phyloP scores from a whole-genome alignment of 164 flowering plant species.

The Vitis rotundifolia region DNA sequence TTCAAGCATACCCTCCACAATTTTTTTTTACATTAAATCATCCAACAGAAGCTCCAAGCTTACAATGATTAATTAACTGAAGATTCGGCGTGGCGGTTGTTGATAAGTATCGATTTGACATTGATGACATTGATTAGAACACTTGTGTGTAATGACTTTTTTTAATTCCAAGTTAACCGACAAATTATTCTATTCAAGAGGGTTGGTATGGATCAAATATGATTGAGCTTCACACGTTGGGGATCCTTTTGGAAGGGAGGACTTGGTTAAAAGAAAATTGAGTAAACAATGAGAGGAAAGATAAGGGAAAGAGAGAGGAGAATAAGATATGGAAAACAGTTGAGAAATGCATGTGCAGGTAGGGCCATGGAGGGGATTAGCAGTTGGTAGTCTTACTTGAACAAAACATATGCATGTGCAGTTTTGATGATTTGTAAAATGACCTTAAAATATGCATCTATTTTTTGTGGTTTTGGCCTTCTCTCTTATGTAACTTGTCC shows the following conservation, averaged over 20 bases:
- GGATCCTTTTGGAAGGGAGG: neutral
- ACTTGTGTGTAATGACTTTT: too few species aligned
- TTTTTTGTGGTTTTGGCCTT: slow-evolving; percentile 4
- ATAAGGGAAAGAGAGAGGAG: neutral
- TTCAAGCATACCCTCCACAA: too few species aligned
- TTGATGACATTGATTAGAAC: too few species aligned
- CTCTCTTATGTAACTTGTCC: slow-evolving; percentile 12
- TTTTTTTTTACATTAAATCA: too few species aligned
- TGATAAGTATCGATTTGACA: too few species aligned
- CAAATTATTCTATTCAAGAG: too few species aligned
- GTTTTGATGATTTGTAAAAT: slow-evolving; percentile 8
- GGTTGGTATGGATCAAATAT: too few species aligned
- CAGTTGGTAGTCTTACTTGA: slow-evolving; percentile 36
- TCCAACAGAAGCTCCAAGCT: too few species aligned
- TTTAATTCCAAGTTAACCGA: too few species aligned
- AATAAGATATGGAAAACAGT: neutral
- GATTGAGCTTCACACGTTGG: too few species aligned
- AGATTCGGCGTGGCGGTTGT: too few species aligned
- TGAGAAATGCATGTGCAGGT: slow-evolving; percentile 44
- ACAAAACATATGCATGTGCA: slow-evolving; percentile 55
- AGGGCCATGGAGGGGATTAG: slow-evolving; percentile 23
- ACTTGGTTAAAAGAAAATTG: neutral
- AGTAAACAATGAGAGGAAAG: neutral
- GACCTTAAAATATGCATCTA: slow-evolving; percentile 1
- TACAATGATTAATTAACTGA: too few species aligned